Evolutionary conservation across 2,329 filamentous ascomycete species (phyloP).

Genomic region (Achaetomium macrosporum): DNA sequence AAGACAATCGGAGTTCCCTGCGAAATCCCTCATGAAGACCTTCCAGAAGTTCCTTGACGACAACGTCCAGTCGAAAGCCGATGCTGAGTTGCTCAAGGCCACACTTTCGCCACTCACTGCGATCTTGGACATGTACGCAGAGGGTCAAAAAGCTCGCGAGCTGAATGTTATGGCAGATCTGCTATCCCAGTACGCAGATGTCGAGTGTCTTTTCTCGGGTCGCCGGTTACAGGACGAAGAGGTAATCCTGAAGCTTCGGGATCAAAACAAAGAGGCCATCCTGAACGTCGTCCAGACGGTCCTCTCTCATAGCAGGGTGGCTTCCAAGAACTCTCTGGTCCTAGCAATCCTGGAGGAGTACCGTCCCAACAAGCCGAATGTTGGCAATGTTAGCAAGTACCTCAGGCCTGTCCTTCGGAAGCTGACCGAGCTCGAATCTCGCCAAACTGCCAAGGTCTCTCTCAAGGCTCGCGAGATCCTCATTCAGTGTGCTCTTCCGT

Average conservation of each 20-base stretch:
- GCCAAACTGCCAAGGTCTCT: slow-evolving; percentile 84
- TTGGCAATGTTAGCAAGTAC: slow-evolving; percentile 82
- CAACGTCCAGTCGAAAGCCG: slow-evolving; percentile 59
- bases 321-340: slow-evolving; percentile 88
- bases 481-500: slow-evolving; percentile 94
- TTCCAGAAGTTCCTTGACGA: slow-evolving; percentile 87
- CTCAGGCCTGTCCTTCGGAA: slow-evolving; percentile 77
- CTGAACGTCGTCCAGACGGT: slow-evolving; percentile 79
- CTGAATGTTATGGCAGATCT: slow-evolving; percentile 73
- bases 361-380: slow-evolving; percentile 86
- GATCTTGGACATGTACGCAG: slow-evolving; percentile 72
- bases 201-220: slow-evolving; percentile 83
- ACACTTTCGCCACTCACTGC: slow-evolving; percentile 70
- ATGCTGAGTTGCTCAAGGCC: slow-evolving; percentile 66
- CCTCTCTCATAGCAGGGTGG: slow-evolving; percentile 87
- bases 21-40: slow-evolving; percentile 77
- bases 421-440: slow-evolving; percentile 84
- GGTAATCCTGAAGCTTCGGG: slow-evolving; percentile 86
- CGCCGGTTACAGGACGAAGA: slow-evolving; percentile 85
- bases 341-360: slow-evolving; percentile 91
- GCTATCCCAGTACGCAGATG: slow-evolving; percentile 73
- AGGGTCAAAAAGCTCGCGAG: slow-evolving; percentile 88
- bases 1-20: slow-evolving; percentile 81
- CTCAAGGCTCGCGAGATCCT: slow-evolving; percentile 96
- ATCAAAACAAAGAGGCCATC: slow-evolving; percentile 93